Conservation (phyloP, 768 basidiomycete genomes). For the Rhodotorula sphaerocarpa region DNA sequence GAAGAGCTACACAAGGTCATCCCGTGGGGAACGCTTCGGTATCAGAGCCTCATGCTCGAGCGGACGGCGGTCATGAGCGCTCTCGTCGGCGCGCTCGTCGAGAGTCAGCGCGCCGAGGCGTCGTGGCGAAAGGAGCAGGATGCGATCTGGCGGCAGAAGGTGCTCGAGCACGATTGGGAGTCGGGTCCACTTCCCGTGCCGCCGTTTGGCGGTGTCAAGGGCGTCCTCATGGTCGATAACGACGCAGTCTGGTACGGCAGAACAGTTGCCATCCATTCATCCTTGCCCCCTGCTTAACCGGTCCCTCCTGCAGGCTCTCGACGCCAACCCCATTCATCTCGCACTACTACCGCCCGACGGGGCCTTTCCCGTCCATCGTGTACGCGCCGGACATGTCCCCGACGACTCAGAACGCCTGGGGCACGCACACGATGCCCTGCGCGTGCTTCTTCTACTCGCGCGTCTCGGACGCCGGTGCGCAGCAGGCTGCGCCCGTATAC, state of each 20-base stretch:
- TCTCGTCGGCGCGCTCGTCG: slow-evolving; percentile 23
- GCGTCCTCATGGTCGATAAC: slow-evolving; percentile 33
- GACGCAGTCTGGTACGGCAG: slow-evolving; percentile 37
- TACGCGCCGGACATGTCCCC: slow-evolving; percentile 34
- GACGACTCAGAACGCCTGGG: slow-evolving; percentile 25
- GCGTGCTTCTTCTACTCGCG: slow-evolving; percentile 37
- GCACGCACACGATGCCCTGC: slow-evolving; percentile 27
- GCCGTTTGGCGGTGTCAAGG: slow-evolving; percentile 18
- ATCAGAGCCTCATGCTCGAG: slow-evolving; percentile 35
- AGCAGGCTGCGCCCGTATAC: background rate
- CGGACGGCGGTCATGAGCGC: slow-evolving; percentile 27
- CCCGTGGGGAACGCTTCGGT: slow-evolving; percentile 33
- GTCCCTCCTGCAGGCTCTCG: slow-evolving; percentile 25
- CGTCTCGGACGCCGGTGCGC: slow-evolving; percentile 11
- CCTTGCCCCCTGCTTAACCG: no score
- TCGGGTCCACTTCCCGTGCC: slow-evolving; percentile 1
- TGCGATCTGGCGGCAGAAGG: background rate
- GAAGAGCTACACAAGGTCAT: slow-evolving; percentile 8
- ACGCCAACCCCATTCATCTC: slow-evolving; percentile 24
- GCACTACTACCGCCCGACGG: slow-evolving; percentile 29
- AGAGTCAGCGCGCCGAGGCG: slow-evolving; percentile 25
- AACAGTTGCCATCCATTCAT: background rate
- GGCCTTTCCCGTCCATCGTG: slow-evolving; percentile 28
- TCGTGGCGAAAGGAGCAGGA: slow-evolving; percentile 14
- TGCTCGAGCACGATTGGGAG: slow-evolving; percentile 31